Evolutionary conservation across 148 eudicot genomes (phyloP), one percentile per base, ranked within the genome.

Genomic region (Chenopodium berlandieri): DNA sequence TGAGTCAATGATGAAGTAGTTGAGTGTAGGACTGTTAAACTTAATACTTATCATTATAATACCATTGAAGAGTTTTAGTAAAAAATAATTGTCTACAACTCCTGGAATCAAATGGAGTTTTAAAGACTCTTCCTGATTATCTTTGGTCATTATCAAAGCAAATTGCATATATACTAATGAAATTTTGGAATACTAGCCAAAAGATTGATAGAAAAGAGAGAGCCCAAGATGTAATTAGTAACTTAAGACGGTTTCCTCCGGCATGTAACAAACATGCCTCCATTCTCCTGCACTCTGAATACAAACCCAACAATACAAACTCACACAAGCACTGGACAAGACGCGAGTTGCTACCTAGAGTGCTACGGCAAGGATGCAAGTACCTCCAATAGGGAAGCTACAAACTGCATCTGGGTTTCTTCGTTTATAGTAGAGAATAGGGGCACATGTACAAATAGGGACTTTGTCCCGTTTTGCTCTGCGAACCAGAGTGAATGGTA

Each of bases 401-500:
- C 89, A 83, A 96, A 92, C 83, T 84, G 89, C 99, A 96, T 96
- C 80, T 96, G 99, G 73, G 90, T 91, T 64, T 88, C 93, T 88
- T 96, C 91, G 20, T 96, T 90, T 83, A 94, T 90, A 23, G 98
- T 87, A 37, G 85, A 83, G 90, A 94, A 96, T 87, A 91, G 93
- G 22, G 99, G 99, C 32, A 96, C 95, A 58, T 96, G 98, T 76
- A 94, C 99, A 83, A 96, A 96, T 75, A 96, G 87, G 11, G 99
- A 96, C 85, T 84, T 86, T 9, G 85, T 90, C 73, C 93, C 98
- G 40, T 92, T 91, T 84, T 92, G 93, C 88, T 94, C 98, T 0
- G 99, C 94, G 25, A 96, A 96, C 71, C 91, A 89, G 82, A 96
- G 90, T 13, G 99, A 96, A 83, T 94, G 99, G 77, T 96, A 96